phyloP scores from a whole-genome alignment of 2,329 filamentous ascomycete species.

The Dactylella cylindrospora region DNA sequence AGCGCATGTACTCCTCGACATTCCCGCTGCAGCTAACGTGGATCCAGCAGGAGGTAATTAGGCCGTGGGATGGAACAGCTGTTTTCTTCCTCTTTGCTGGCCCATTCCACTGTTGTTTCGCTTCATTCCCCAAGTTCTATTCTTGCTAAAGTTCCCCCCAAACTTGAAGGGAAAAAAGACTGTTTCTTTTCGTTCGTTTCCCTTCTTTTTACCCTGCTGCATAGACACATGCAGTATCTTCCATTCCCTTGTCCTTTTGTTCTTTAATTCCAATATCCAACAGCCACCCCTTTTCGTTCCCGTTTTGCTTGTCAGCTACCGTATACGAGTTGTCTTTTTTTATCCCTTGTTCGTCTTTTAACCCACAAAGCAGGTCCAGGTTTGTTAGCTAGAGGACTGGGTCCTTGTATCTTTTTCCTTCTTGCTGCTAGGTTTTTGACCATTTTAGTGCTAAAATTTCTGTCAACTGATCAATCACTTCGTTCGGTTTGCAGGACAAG shows the following conservation, averaged over 20 bases:
- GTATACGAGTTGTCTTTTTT: conserved; percentile 27
- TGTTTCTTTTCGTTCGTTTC: neutral
- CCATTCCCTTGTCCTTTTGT: conserved; percentile 11
- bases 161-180: neutral
- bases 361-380: conserved; percentile 41
- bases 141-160: conserved; percentile 18
- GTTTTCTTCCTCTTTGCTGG: conserved; percentile 23
- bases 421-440: too few relatives aligned
- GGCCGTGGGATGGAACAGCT: conserved; percentile 7
- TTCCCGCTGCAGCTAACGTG: conserved; percentile 31
- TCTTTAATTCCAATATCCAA: conserved; percentile 18
- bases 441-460: conserved; percentile 34
- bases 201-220: conserved; percentile 3
- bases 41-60: conserved; percentile 25
- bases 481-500: too few relatives aligned
- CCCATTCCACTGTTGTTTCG: conserved; percentile 26
- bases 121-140: conserved; percentile 1
- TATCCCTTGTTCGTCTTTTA: conserved; percentile 12
- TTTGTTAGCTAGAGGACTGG: conserved; percentile 13
- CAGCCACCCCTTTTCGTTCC: conserved; percentile 1
- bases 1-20: conserved; percentile 1
- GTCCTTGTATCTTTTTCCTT: conserved; percentile 14
- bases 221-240: neutral
- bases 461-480: conserved; percentile 14
- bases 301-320: conserved; percentile 13